Percentiles rank a stretch among this genome's conserved stretches.
phyloP scores from a whole-genome alignment of 306 rosid genomes.

The Sicyos edulis region DNA sequence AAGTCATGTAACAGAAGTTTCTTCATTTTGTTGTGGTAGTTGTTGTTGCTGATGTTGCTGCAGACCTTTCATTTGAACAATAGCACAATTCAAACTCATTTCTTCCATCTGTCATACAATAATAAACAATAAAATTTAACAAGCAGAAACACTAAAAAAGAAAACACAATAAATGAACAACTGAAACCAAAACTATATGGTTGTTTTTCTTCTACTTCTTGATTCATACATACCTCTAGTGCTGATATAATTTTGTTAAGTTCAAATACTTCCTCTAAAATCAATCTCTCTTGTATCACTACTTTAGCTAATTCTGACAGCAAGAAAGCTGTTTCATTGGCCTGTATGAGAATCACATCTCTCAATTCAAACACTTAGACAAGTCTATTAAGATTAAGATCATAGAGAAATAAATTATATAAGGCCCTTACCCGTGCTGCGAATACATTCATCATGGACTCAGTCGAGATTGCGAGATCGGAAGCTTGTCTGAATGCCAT shows the following conservation, averaged over 20 bases:
- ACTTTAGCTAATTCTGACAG: slow-evolving; percentile 58
- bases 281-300: slow-evolving; percentile 57
- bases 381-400: background rate
- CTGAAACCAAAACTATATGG: background rate
- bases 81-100: slow-evolving; percentile 43
- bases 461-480: slow-evolving; percentile 41
- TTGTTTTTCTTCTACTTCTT: background rate
- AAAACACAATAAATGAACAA: no score
- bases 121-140: background rate
- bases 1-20: background rate
- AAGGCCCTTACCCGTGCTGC: slow-evolving; percentile 28
- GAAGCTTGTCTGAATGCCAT: slow-evolving; percentile 39
- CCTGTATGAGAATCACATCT: slow-evolving; percentile 34
- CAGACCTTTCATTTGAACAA: slow-evolving; percentile 37
- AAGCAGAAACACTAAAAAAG: no score
- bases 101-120: slow-evolving; percentile 46
- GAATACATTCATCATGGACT: slow-evolving; percentile 33
- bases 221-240: slow-evolving; percentile 49
- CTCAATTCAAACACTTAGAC: background rate
- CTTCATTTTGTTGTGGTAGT: background rate
- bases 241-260: slow-evolving; percentile 36
- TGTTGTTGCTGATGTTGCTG: background rate
- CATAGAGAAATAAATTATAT: background rate
- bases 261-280: slow-evolving; percentile 52
- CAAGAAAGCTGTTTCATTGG: slow-evolving; percentile 34